Percentiles rank a stretch among this genome's conserved stretches.
Evolutionary conservation across 768 basidiomycete genomes (phyloP).

Genomic region (Lyophyllum shimeji): DNA sequence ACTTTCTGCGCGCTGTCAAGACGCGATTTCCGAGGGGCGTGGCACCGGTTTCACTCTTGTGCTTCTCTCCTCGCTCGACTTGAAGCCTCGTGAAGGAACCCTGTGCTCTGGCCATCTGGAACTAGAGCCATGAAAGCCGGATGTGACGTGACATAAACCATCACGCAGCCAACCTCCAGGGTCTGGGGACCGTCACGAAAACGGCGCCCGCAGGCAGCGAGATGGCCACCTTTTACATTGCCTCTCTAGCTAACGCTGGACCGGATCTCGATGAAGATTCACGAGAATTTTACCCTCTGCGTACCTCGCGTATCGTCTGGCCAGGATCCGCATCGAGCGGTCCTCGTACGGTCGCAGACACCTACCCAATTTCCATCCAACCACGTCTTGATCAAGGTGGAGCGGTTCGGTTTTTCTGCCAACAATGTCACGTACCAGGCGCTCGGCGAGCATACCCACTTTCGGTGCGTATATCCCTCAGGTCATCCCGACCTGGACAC

Average conservation of each 20-base stretch:
- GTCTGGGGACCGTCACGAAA: not conserved
- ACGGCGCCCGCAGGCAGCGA: not conserved
- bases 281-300: slow-evolving; percentile 28
- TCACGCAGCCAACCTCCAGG: not conserved
- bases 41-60: not conserved
- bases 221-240: not conserved
- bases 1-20: not conserved
- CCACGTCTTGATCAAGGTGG: slow-evolving; percentile 56
- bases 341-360: slow-evolving; percentile 21
- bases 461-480: slow-evolving; percentile 31
- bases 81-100: not conserved
- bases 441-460: slow-evolving; percentile 48
- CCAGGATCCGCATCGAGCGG: slow-evolving; percentile 20
- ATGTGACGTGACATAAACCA: not conserved
- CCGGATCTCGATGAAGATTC: not conserved
- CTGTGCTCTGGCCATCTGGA: not conserved
- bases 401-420: slow-evolving; percentile 70
- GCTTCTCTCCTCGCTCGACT: not conserved
- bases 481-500: too few relatives aligned
- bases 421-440: slow-evolving; percentile 74
- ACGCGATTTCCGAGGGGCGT: not conserved
- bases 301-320: slow-evolving; percentile 29
- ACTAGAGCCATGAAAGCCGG: not conserved
- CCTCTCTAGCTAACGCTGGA: not conserved
- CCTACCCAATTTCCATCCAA: slow-evolving; percentile 32